Evolutionary conservation across 495 filamentous ascomycete species (phyloP), one percentile per base, ranked within the genome.

Genomic region (Pyrenula massariospora): DNA sequence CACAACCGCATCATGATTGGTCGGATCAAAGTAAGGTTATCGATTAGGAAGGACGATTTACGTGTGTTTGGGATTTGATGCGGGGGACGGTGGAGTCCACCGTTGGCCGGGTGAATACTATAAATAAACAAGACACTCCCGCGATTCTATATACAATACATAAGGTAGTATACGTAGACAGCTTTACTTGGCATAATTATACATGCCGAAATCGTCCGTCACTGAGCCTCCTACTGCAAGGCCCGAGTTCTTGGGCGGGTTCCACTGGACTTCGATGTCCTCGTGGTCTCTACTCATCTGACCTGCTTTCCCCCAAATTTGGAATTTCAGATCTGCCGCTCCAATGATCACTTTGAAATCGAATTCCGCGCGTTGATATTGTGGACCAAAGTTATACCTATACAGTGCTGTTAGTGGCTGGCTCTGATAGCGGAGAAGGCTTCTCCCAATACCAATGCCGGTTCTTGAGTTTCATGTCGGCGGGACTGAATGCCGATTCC

Each of bases 251-350:
- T 20, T 20, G 20, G 50, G 50, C 12, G 66, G 55, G 48, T 76
- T 73, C 76, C 77, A 81, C 19, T 64, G 68, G 10, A 82, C 73
- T 23, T 61, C 59, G 59, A 82, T 77, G 3, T 74, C 70, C 36
- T 79, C 73, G 64, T 80, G 77, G 20, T 71, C 59, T 59, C 54
- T 71, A 60, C 53, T 74, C 49, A 77, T 74, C 56, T 64, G 70
- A 25, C 68, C 67, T 2, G 77, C 73, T 22, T 68, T 73, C 48
- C 74, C 76, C 74, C 77, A 78, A 3, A 81, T 51, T 63, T 81
- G 74, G 48, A 84, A 84, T 3, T 73, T 66, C 19, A 83, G 62
- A 56, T 83, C 79, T 0, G 79, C 80, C 3, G 78, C 66, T 3
- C 77, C 79, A 31, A 81, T 70, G 1, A 80, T 70, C 2, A 77